Evolutionary conservation across 257 asterid genomes (phyloP).

Genomic region (Fraxinus quadrangulata): DNA sequence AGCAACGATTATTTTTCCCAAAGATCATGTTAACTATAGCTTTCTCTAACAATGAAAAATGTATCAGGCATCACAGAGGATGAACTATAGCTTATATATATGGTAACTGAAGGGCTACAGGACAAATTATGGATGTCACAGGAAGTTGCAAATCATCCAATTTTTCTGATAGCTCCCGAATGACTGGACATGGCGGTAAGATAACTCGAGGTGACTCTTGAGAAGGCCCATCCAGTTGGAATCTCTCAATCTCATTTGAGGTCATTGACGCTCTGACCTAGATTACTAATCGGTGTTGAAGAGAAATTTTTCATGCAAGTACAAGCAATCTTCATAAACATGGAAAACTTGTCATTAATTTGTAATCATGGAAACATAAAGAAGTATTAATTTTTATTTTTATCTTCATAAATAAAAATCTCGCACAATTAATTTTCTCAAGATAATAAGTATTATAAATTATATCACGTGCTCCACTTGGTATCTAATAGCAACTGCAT

Average conservation of each 20-base stretch:
- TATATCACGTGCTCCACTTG: background rate
- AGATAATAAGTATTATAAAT: background rate
- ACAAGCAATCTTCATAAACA: background rate
- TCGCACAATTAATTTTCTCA: background rate
- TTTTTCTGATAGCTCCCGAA: too few relatives aligned
- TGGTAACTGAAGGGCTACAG: too few relatives aligned
- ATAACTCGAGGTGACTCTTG: too few relatives aligned
- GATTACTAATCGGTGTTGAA: background rate
- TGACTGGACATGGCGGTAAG: too few relatives aligned
- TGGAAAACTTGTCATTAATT: background rate
- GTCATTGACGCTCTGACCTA: background rate
- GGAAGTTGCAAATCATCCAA: too few relatives aligned
- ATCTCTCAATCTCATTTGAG: too few relatives aligned
- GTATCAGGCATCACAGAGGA: background rate
- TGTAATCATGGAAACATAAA: background rate
- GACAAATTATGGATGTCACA: too few relatives aligned
- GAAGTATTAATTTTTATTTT: too few relatives aligned
- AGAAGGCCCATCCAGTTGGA: too few relatives aligned
- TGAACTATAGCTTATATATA: background rate
- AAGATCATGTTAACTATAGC: background rate
- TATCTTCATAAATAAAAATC: too few relatives aligned
- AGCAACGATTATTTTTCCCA: constrained; percentile 5
- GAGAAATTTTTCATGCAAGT: background rate
- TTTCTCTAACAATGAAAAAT: constrained; percentile 2
- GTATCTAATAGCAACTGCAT: background rate